phyloP scores from a whole-genome alignment of 805 yeast species.

The Candida saitoana region DNA sequence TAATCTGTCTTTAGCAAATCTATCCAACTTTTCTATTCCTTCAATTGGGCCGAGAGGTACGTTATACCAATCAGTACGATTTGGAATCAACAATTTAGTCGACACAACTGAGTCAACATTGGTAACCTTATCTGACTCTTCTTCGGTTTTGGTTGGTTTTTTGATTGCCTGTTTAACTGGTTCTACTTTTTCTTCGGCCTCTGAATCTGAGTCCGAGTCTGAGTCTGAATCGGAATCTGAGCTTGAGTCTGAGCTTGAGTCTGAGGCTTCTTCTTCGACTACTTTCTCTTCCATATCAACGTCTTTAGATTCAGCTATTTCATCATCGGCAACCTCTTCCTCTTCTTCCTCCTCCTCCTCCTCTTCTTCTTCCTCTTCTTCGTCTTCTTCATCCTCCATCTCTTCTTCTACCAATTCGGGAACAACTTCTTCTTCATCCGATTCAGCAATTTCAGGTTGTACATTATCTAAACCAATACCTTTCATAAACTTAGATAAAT shows the following conservation, averaged over 20 bases:
- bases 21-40: constrained; percentile 36
- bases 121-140: constrained; percentile 25
- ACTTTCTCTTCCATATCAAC: constrained; percentile 18
- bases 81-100: constrained; percentile 54
- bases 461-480: constrained; percentile 57
- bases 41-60: constrained; percentile 31
- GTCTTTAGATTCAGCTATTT: constrained; percentile 33
- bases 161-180: constrained; percentile 13
- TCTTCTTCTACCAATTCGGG: constrained; percentile 24
- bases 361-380: constrained; percentile 31
- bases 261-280: constrained; percentile 13
- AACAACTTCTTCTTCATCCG: constrained; percentile 30
- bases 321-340: constrained; percentile 20
- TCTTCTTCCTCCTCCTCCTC: constrained; percentile 30
- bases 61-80: constrained; percentile 74
- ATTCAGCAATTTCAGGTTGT: constrained; percentile 28
- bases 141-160: constrained; percentile 14
- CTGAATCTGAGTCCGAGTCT: constrained; percentile 10
- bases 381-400: constrained; percentile 37
- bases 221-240: constrained; percentile 11
- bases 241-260: constrained; percentile 11
- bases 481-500: constrained; percentile 59
- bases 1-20: constrained; percentile 57
- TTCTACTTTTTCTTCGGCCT: constrained; percentile 12
- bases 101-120: constrained; percentile 49